Base-by-base conservation (phyloP, 805 yeast genomes). In the Candida namnaoensis region DNA sequence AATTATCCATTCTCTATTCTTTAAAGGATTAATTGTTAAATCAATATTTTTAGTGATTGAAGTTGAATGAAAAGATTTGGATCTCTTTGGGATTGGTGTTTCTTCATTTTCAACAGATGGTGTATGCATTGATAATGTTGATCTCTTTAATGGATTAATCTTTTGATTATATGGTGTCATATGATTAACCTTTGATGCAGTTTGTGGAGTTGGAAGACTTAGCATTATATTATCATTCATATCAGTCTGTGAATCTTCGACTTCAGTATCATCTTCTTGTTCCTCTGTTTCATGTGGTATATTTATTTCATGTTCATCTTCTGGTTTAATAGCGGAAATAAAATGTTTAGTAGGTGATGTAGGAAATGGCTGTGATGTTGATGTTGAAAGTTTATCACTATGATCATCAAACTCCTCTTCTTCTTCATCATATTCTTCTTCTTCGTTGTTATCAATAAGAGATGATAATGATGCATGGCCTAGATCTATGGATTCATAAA, bases 1-100 rank as follows among this genome's bases (percentile, higher is more conserved):
- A 3, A 61, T 56, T 9, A 60, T 54, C 72, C 72, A 67, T 10
- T 53, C 53, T 5, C 66, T 52, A 12, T 46, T 40, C 24, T 41
- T 34, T 5, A 32, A n/a, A 8, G 54, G 53, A 32, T 56, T 44
- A 3, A 12, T 19, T 1, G 57, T 41, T 0, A 54, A 34, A 35
- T 55, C 50, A 8, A 32, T 26, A 26, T 26, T 26, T 26, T 7
- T 8, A 10, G 10, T 26, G 28, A 8, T 4, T 26, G 28, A 8
- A 4, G 28, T 26, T 26, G 28, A 2, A 8, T 7, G 10, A 7
- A 26, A 8, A 26, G 5, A 26, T 10, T 27, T 12, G 15, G 24
- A 15, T 43, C 34, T 9, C 37, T 36, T 25, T 38, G 25, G 7
- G 3, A 34, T 23, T 35, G 35, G 30, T 39, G 42, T 32, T 37